These are phyloP conservation scores for Teratosphaeria epicoccoides DNA, from an alignment of 2,329 filamentous ascomycete species.

Conservation along the genomic window DNA sequence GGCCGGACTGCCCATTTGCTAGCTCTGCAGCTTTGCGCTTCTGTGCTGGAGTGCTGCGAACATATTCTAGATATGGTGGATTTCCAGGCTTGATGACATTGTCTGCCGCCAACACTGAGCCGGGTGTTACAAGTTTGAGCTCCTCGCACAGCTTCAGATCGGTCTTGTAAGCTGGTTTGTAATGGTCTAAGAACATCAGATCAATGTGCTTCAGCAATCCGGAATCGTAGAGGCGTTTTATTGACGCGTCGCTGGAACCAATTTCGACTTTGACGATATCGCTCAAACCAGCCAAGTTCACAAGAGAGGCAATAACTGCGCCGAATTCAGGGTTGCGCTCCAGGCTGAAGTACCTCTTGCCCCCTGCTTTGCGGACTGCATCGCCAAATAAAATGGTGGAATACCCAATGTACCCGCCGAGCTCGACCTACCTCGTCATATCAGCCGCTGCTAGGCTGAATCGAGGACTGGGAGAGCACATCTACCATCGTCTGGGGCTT, in stretches of 20 bases:
- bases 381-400: constrained; percentile 66
- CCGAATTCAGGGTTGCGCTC: constrained; percentile 67
- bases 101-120: constrained; percentile 56
- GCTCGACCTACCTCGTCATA: constrained; percentile 45
- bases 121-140: constrained; percentile 51
- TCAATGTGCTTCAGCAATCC: constrained; percentile 52
- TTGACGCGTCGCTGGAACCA: constrained; percentile 55
- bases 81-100: constrained; percentile 64
- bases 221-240: constrained; percentile 47
- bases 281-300: constrained; percentile 62
- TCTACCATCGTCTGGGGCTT: constrained; percentile 56
- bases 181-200: constrained; percentile 70
- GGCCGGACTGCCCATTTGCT: constrained; percentile 20
- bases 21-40: constrained; percentile 41
- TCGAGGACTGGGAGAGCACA: constrained; percentile 2
- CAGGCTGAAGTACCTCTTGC: constrained; percentile 57
- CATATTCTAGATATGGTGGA: constrained; percentile 59
- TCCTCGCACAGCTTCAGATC: constrained; percentile 71
- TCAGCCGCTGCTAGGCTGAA: constrained; percentile 12
- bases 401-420: constrained; percentile 75
- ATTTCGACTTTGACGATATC: constrained; percentile 61
- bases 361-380: constrained; percentile 53
- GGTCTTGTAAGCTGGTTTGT: constrained; percentile 62
- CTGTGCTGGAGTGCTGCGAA: constrained; percentile 52
- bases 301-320: constrained; percentile 56